Base-by-base conservation (phyloP, 2,329 filamentous ascomycete genomes). In the Didymella glomerata region DNA sequence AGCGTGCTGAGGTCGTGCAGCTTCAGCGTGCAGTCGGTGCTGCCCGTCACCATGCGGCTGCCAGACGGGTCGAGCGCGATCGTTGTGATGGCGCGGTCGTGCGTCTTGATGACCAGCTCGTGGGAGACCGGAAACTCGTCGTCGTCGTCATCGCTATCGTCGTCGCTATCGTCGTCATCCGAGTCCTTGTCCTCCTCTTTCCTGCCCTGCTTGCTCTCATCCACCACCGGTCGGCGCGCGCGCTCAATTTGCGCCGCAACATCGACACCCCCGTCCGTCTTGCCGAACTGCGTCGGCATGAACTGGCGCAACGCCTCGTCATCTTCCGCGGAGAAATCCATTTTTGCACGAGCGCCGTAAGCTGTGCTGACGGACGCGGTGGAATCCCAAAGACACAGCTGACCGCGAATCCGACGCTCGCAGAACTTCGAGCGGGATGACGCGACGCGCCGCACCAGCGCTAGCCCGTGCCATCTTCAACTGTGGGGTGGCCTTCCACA, bases 1-100 rank as follows among this genome's bases (percentile, higher is more conserved):
- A 99, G 96, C 46, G 93, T 91, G 2, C 93, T 88, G 76, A 99
- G 96, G 75, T 99, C 94, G 79, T 97, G 93, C 18, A 99, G 83
- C 74, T 97, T 98, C 70, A 98, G 81, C 1, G 88, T 91, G 77
- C 93, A 96, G 78, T 99, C 95, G 61, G 90, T 90, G 5, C 93
- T 97, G 22, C 91, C 93, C n/a, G 92, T 95, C 47, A 94, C 88
- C 73, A 99, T 82, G 68, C 95, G 87, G 46, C 89, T 89, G 11
- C 95, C 95, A 0, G 93, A 88, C 0, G 91, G 88, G 78, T 99
- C 95, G 47, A 97, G 83, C 2, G 93, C 89, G 56, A 93, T 84
- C 0, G 91, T 89, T 7, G 94, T 97, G 41, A 98, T 87, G 6
- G 93, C 88, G 61, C 91, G 89, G 34, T 95, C 91, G 76, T 99